phyloP scores from a whole-genome alignment of 192 early-diverging fungal species.

The Jimgerdemannia flammicorona region DNA sequence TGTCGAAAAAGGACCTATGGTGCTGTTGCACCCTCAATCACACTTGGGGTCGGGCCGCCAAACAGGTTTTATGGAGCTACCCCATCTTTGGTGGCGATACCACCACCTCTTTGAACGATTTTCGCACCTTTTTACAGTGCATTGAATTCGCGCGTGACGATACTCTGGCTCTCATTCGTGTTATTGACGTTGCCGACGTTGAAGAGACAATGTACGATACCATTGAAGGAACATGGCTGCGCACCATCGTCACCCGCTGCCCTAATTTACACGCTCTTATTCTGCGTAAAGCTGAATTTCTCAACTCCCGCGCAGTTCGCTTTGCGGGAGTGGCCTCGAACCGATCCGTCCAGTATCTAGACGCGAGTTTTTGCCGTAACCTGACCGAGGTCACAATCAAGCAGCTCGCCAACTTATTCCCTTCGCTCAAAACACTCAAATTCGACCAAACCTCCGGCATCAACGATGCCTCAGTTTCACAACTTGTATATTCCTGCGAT shows the following conservation, averaged over 20 bases:
- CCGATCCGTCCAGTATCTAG: neutral
- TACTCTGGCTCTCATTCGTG: neutral
- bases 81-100: neutral
- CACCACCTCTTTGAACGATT: neutral
- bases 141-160: neutral
- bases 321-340: neutral
- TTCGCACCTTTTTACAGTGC: neutral
- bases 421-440: neutral
- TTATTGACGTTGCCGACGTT: neutral
- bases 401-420: neutral
- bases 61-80: neutral
- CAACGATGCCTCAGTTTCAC: neutral
- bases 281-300: neutral
- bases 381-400: slow-evolving; percentile 1
- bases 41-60: neutral
- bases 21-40: neutral
- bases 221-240: neutral
- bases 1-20: neutral
- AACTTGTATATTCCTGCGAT: neutral
- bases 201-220: slow-evolving; percentile 2
- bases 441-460: neutral
- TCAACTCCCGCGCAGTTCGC: neutral
- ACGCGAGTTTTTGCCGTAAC: neutral
- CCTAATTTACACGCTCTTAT: neutral
- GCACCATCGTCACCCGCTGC: neutral